Conservation (phyloP, 176 grass and related monocot genomes). For the Poa annua region DNA sequence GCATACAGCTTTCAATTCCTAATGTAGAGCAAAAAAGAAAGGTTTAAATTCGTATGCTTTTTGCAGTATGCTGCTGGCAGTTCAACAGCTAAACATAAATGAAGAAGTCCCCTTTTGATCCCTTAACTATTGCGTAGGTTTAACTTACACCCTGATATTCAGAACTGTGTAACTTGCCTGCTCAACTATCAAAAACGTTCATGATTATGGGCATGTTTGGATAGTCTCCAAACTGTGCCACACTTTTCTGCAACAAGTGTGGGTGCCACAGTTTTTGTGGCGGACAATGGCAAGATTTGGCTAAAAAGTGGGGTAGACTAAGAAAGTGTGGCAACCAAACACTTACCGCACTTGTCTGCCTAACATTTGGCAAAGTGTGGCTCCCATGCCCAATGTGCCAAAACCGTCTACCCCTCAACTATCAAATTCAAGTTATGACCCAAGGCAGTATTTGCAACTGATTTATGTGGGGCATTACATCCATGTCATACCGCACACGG, state of each 20-base stretch:
- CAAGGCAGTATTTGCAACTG: background rate
- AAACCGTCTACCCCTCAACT: slow-evolving; percentile 9
- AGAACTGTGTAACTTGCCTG: background rate
- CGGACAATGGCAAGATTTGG: too few relatives aligned
- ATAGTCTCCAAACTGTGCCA: too few relatives aligned
- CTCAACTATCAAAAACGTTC: background rate
- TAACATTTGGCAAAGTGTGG: too few relatives aligned
- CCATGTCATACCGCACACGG: background rate
- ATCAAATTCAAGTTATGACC: slow-evolving; percentile 3
- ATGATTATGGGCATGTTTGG: background rate
- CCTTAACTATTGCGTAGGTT: background rate
- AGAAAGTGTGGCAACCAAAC: too few relatives aligned
- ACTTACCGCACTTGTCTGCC: too few relatives aligned
- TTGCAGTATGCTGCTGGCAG: slow-evolving; percentile 26
- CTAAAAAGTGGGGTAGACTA: too few relatives aligned
- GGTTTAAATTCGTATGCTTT: background rate
- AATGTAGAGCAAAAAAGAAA: background rate
- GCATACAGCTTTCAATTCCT: background rate
- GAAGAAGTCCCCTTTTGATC: background rate
- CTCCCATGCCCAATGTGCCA: background rate
- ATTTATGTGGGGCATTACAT: background rate
- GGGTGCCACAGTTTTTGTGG: too few relatives aligned
- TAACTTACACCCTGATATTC: slow-evolving; percentile 17
- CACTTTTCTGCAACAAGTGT: too few relatives aligned
- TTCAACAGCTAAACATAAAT: slow-evolving; percentile 30